phyloP scores from a whole-genome alignment of 805 yeast genomes.

The Kuraishia cidri region DNA sequence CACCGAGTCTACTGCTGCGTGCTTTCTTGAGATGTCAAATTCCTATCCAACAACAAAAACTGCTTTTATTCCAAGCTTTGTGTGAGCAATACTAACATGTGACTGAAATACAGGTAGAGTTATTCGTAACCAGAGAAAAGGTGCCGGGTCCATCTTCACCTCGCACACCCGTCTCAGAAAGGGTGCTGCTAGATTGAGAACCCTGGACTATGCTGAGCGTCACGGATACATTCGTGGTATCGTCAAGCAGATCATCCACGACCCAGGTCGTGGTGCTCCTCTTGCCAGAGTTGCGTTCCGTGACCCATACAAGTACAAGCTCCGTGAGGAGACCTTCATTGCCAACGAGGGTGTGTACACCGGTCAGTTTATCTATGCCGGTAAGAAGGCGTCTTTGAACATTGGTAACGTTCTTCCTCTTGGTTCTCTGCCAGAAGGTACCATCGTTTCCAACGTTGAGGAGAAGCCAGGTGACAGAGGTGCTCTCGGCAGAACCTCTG shows the following conservation, averaged over 20 bases:
- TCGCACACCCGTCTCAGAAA: slow-evolving; percentile 99
- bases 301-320: slow-evolving; percentile 98
- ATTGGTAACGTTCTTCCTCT: slow-evolving; percentile 97
- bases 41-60: no score
- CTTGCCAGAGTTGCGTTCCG: slow-evolving; percentile 98
- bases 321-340: slow-evolving; percentile 97
- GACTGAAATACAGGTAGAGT: slow-evolving; percentile 75
- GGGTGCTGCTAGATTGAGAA: slow-evolving; percentile 99
- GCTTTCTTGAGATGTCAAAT: background rate
- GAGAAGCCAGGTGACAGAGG: slow-evolving; percentile 60
- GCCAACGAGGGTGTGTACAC: slow-evolving; percentile 99
- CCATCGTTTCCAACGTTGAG: slow-evolving; percentile 42
- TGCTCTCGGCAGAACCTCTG: slow-evolving; percentile 99
- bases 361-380: slow-evolving; percentile 98
- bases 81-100: no score
- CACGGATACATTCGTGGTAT: slow-evolving; percentile 99
- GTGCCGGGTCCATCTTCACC: slow-evolving; percentile 99
- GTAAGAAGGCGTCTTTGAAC: slow-evolving; percentile 95
- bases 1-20: background rate
- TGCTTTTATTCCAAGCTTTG: no score
- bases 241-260: slow-evolving; percentile 97
- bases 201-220: slow-evolving; percentile 98
- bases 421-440: slow-evolving; percentile 68
- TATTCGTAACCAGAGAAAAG: slow-evolving; percentile 99
- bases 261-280: slow-evolving; percentile 99